Conservation (phyloP, 2,329 filamentous ascomycete species). For the Hypoxylon sp. region DNA sequence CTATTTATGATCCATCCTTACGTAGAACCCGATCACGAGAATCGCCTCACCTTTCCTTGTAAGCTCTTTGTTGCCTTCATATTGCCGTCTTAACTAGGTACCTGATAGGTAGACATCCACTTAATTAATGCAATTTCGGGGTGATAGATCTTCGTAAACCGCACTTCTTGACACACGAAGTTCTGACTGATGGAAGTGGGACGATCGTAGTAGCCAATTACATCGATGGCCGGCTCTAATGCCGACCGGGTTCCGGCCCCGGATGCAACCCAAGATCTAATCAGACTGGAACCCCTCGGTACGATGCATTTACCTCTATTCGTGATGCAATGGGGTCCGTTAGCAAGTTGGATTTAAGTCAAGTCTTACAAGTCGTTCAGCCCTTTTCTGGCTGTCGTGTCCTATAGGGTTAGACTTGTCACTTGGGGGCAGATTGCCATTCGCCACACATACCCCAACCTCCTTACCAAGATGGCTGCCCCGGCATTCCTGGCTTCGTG, state of each 20-base stretch:
- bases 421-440: conserved; percentile 6
- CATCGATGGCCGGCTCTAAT: not conserved
- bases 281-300: conserved; percentile 9
- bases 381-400: conserved; percentile 4
- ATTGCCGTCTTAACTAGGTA: conserved; percentile 1
- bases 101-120: no score
- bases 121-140: conserved; percentile 4
- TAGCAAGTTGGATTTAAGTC: not conserved
- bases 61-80: conserved; percentile 25
- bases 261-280: conserved; percentile 22
- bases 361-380: conserved; percentile 7
- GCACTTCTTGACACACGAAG: conserved; percentile 8
- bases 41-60: conserved; percentile 24
- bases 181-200: conserved; percentile 18
- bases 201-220: conserved; percentile 22
- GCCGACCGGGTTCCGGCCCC: conserved; percentile 29
- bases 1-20: not conserved
- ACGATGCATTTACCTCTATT: conserved; percentile 9
- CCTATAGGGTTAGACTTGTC: conserved; percentile 2
- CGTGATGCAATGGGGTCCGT: conserved; percentile 19
- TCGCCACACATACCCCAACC: conserved; percentile 1
- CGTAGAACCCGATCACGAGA: not conserved
- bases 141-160: conserved; percentile 3
- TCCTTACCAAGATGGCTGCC: conserved; percentile 23
- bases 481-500: conserved; percentile 25